Conservation (phyloP, 495 filamentous ascomycete species). For the Penicillium ochrochloron region DNA sequence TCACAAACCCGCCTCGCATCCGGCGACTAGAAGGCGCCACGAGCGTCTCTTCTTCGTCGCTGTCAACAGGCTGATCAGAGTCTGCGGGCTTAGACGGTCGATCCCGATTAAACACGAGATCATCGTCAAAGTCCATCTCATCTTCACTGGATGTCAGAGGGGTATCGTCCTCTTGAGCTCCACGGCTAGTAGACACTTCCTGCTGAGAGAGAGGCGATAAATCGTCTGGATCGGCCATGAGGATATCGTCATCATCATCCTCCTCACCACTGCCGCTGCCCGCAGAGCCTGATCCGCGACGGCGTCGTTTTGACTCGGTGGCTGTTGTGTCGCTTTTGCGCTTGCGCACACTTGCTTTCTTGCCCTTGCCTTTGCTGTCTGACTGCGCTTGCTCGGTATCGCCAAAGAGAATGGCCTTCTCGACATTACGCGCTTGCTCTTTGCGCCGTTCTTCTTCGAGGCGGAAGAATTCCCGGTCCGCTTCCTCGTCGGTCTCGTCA, state of each 20-base stretch:
- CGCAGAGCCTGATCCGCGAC: constrained; percentile 31
- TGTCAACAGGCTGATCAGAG: constrained; percentile 20
- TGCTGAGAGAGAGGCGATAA: constrained; percentile 28
- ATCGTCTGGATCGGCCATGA: constrained; percentile 39
- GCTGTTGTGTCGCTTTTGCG: constrained; percentile 35
- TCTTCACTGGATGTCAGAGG: constrained; percentile 38
- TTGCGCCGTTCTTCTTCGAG: constrained; percentile 64
- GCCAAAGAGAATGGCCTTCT: constrained; percentile 57
- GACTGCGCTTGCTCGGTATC: constrained; percentile 46
- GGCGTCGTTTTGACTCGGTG: constrained; percentile 41
- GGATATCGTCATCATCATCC: constrained; percentile 41
- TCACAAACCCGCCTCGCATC: constrained; percentile 51
- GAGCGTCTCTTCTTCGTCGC: constrained; percentile 39
- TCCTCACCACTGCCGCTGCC: constrained; percentile 21
- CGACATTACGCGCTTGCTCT: constrained; percentile 52
- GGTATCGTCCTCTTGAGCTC: constrained; percentile 32
- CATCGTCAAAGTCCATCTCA: constrained; percentile 46
- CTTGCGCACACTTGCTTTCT: constrained; percentile 35
- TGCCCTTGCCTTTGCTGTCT: constrained; percentile 29
- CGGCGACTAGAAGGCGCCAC: constrained; percentile 41
- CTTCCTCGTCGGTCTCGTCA: constrained; percentile 75
- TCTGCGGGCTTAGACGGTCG: constrained; percentile 19
- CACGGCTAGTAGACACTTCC: constrained; percentile 29
- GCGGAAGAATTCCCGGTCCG: constrained; percentile 70
- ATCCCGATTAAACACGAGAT: constrained; percentile 43